Conservation (phyloP, 116 monocot species). For the Trichopus zeylanicus region DNA sequence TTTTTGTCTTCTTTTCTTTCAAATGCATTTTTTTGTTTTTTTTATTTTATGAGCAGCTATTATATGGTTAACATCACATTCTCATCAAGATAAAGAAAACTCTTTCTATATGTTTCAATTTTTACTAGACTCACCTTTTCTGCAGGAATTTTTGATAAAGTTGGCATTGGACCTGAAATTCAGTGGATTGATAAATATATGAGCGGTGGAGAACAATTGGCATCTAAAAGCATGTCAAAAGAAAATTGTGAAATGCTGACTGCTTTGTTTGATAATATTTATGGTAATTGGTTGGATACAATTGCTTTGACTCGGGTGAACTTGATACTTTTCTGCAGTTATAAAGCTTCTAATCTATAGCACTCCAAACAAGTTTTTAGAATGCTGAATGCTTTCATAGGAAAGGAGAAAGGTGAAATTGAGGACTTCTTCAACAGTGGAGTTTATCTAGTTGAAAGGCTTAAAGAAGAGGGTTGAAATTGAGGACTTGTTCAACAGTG, state of each 20-base stretch:
- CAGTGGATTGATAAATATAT: constrained; percentile 85
- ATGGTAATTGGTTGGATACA: constrained; percentile 85
- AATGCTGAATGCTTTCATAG: constrained; percentile 12
- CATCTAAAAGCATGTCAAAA: constrained; percentile 71
- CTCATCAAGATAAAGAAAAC: background rate
- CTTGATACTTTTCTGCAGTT: background rate
- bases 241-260: constrained; percentile 90
- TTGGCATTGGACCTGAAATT: constrained; percentile 81
- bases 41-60: too few relatives aligned
- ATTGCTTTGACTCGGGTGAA: constrained; percentile 65
- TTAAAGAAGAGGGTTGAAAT: constrained; percentile 95
- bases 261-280: constrained; percentile 74
- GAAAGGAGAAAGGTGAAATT: constrained; percentile 67
- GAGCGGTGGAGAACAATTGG: constrained; percentile 75
- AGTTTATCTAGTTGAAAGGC: too few relatives aligned
- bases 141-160: constrained; percentile 85
- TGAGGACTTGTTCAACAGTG: constrained; percentile 69
- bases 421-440: too few relatives aligned
- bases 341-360: background rate
- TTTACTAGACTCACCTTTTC: background rate
- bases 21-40: background rate
- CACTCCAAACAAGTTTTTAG: background rate
- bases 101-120: background rate
- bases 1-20: background rate
- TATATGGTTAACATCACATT: background rate